phyloP scores from a whole-genome alignment of 495 filamentous ascomycete genomes.

The Viridothelium virens region DNA sequence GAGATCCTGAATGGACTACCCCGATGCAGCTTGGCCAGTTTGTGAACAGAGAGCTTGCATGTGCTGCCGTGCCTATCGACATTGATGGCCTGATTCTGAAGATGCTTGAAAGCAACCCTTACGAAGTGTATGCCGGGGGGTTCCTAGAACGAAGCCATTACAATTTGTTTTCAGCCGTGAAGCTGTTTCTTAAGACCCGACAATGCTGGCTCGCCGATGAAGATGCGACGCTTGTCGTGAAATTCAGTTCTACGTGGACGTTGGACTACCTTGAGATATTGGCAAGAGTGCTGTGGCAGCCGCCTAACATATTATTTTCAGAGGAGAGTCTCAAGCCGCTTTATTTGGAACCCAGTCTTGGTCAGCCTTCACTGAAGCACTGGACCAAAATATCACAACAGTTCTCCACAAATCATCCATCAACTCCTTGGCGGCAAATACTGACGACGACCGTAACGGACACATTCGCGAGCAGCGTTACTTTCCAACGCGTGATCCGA shows the following conservation, averaged over 20 bases:
- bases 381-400: neutral
- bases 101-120: neutral
- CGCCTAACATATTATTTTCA: neutral
- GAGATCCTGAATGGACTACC: conserved; percentile 2
- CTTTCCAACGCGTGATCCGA: neutral
- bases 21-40: neutral
- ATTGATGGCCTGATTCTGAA: neutral
- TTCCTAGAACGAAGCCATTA: neutral
- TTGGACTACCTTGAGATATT: neutral
- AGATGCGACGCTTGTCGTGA: neutral
- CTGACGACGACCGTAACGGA: neutral
- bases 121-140: neutral
- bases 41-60: conserved; percentile 3
- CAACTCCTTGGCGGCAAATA: neutral
- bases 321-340: neutral
- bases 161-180: neutral
- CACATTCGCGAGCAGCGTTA: neutral
- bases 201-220: neutral
- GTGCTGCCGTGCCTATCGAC: neutral
- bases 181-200: neutral
- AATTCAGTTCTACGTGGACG: neutral
- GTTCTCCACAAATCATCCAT: neutral
- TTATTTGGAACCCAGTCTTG: neutral
- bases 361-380: neutral
- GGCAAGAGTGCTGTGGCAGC: neutral